A percentile compares a stretch with the other conserved stretches of the same genome.
These are phyloP conservation scores for Rhytidiadelphus loreus DNA, from an alignment of 225 moss, liverwort and hornwort species.

Conservation along the genomic window DNA sequence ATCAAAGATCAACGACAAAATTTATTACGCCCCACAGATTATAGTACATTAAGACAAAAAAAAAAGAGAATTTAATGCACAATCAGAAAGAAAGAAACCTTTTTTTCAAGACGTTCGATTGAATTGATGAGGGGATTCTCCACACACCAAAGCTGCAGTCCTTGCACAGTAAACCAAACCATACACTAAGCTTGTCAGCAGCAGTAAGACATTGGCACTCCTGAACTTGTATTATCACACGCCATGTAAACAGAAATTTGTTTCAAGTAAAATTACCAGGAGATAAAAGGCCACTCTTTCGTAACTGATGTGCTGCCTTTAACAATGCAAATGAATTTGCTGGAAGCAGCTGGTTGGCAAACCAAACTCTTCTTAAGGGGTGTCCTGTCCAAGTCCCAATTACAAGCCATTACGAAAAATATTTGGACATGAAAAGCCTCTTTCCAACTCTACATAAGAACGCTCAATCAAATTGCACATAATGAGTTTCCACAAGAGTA, in stretches of 20 bases:
- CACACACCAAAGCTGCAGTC: conserved; percentile 82
- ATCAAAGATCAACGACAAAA: neutral
- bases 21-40: neutral
- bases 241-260: neutral
- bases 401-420: neutral
- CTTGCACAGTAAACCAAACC: conserved; percentile 41
- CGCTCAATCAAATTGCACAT: neutral
- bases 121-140: conserved; percentile 82
- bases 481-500: neutral
- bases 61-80: neutral
- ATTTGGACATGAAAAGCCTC: neutral
- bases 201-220: neutral
- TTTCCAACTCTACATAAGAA: neutral
- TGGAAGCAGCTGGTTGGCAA: conserved; percentile 51
- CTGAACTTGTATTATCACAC: neutral
- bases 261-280: conserved; percentile 40
- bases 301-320: conserved; percentile 46
- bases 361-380: conserved; percentile 44
- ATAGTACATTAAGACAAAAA: no score
- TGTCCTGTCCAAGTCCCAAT: conserved; percentile 41
- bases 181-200: conserved; percentile 1
- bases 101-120: conserved; percentile 63
- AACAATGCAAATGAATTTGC: conserved; percentile 55
- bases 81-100: conserved; percentile 24
- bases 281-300: conserved; percentile 42